Percentiles rank a stretch among this genome's conserved stretches.
Evolutionary conservation across 805 yeast species (phyloP).

Genomic region (Lipomyces yamadae): DNA sequence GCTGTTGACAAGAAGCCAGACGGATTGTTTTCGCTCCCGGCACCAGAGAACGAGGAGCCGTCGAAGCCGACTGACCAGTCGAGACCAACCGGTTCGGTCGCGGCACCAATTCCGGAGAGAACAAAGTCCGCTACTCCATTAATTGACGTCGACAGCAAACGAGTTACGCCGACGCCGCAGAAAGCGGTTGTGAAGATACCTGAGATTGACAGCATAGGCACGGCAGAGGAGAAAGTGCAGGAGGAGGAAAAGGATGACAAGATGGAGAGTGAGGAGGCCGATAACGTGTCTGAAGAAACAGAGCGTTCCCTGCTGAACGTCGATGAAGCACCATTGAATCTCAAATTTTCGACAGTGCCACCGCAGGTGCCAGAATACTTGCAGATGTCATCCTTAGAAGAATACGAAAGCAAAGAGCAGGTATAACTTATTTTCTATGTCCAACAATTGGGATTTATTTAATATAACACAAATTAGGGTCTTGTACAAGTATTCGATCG

Average conservation of each 20-base stretch:
- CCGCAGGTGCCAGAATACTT: conserved; percentile 23
- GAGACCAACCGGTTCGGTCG: neutral
- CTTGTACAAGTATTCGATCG: conserved; percentile 19
- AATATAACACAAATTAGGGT: conserved; percentile 1
- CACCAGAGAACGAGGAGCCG: neutral
- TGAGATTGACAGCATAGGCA: neutral
- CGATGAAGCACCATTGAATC: neutral
- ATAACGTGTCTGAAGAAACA: conserved; percentile 1
- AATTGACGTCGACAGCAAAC: neutral
- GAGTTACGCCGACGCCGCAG: neutral
- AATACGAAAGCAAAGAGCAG: neutral
- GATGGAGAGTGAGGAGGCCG: conserved; percentile 7
- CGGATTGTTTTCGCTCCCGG: neutral
- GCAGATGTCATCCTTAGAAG: neutral
- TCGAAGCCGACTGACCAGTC: neutral
- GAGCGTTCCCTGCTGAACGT: neutral
- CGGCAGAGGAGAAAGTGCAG: conserved; percentile 9
- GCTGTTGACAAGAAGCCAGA: neutral
- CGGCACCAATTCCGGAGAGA: neutral
- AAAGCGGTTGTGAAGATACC: neutral
- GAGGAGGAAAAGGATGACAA: conserved; percentile 6
- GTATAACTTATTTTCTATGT: neutral
- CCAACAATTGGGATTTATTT: neutral
- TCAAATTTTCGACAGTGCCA: neutral
- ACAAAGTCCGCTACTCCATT: neutral